A percentile compares a stretch with the other conserved stretches of the same genome.
These are phyloP conservation scores for Fusarium sp. DNA, from an alignment of 2,329 filamentous ascomycete species.

Conservation along the genomic window DNA sequence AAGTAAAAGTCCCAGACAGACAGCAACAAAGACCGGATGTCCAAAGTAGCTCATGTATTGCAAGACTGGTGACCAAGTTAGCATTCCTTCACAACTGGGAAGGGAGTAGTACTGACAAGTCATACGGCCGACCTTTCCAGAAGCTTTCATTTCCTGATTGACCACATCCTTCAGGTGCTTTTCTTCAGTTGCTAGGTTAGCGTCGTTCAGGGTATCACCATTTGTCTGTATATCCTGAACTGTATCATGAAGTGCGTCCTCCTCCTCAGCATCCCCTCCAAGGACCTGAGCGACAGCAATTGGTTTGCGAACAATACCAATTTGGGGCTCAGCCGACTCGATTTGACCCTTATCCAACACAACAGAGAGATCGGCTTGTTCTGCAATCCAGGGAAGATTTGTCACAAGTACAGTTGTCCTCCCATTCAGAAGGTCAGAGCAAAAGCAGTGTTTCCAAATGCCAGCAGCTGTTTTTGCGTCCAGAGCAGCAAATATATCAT, in stretches of 20 bases:
- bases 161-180: constrained; percentile 53
- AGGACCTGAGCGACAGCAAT: constrained; percentile 53
- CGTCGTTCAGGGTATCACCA: constrained; percentile 42
- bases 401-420: constrained; percentile 66
- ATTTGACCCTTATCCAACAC: constrained; percentile 56
- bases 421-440: constrained; percentile 60
- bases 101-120: constrained; percentile 48
- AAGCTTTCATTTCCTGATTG: constrained; percentile 57
- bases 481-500: constrained; percentile 67
- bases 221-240: constrained; percentile 43
- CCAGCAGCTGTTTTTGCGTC: constrained; percentile 65
- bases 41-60: constrained; percentile 63
- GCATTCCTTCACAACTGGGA: not conserved
- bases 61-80: constrained; percentile 48
- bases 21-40: constrained; percentile 52
- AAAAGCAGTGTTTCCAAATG: constrained; percentile 66
- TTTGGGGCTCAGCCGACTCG: constrained; percentile 52
- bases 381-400: constrained; percentile 61
- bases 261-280: constrained; percentile 48
- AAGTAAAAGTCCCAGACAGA: constrained; percentile 51
- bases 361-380: constrained; percentile 58
- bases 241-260: constrained; percentile 34
- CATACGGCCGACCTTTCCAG: constrained; percentile 55
- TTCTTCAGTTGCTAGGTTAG: constrained; percentile 47
- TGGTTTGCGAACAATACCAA: constrained; percentile 55